Evolutionary conservation across 768 basidiomycete species (phyloP).

Genomic region (Phanerodontia chrysosporium): DNA sequence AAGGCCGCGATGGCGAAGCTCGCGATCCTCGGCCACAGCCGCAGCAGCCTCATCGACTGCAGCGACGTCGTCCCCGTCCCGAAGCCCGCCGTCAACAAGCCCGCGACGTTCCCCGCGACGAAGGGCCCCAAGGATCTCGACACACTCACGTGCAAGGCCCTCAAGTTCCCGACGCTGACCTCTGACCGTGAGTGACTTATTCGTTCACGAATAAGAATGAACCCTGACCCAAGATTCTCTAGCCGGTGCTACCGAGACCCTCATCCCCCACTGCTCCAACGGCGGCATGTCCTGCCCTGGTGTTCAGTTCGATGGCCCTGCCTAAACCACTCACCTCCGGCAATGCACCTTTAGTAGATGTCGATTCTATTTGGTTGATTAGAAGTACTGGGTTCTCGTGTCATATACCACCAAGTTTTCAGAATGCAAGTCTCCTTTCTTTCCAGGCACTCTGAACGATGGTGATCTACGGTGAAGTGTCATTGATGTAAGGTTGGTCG

Average conservation of each 20-base stretch:
- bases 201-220: background rate
- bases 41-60: conserved; percentile 18
- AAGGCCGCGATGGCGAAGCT: conserved; percentile 24
- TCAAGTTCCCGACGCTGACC: conserved; percentile 4
- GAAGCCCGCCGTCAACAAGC: conserved; percentile 12
- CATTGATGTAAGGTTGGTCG: background rate
- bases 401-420: no score
- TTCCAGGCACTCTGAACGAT: no score
- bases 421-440: no score
- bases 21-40: conserved; percentile 20
- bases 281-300: conserved; percentile 7
- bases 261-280: conserved; percentile 14
- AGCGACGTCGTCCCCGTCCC: conserved; percentile 23
- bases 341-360: no score
- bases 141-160: background rate
- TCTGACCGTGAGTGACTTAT: conserved; percentile 4
- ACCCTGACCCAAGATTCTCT: background rate
- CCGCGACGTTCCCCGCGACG: conserved; percentile 10
- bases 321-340: background rate
- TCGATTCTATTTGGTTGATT: no score
- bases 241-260: conserved; percentile 8
- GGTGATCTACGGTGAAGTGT: no score
- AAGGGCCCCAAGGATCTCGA: conserved; percentile 5
- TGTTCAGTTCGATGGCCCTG: conserved; percentile 9
- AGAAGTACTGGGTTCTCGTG: no score